Evolutionary conservation across 1,284 basidiomycete species (phyloP), one percentile per base, ranked within the genome.

Genomic region (Neonothopanus nambi): DNA sequence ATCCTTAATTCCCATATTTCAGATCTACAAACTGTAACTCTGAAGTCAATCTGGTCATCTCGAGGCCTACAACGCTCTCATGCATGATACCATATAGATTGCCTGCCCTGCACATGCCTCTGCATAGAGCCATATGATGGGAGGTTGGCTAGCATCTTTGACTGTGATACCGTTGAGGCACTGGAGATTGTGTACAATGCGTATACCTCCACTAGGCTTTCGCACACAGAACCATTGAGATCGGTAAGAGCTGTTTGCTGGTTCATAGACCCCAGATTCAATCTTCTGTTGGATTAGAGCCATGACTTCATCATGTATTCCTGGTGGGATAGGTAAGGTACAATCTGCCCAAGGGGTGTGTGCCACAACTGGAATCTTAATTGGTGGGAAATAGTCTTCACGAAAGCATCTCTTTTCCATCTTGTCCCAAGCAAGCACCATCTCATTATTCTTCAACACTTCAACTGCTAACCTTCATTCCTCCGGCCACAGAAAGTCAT

Each of bases 131-230:
- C 65, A 37, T 13, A 50, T 26, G 17, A 61, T 0, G 57, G 64
- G 67, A 0, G 57, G 61, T 0, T 54, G 11, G 0, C 53, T 56
- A 0, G 57, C 48, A 53, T 64, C 56, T 3, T 43, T 13, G 11
- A 72, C 65, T 0, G 64, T 65, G 1, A 70, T 57, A 0, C 43
- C 33, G 43, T 71, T 72, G 0, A 71, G 57, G 0, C 59, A 61
- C 41, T 70, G 63, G 0, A 68, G 45, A 36, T 66, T 56, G 23
- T 67, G 63, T 0, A 70, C 61, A 0, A 69, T 49, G 0, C 56
- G 36, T 1, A 68, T 45, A 0, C 61, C 67, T 3, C 65, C 50
- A 51, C 65, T 55, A 24, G 52, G 60, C 55, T 61, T 64, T 3
- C 56, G 46, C 1, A 63, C 53, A 39, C 54, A 47, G 39, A 74